Percentiles rank a stretch among this genome's conserved stretches.
Conservation (phyloP, 2,329 filamentous ascomycete genomes). For the Atkinsonella hypoxylon region DNA sequence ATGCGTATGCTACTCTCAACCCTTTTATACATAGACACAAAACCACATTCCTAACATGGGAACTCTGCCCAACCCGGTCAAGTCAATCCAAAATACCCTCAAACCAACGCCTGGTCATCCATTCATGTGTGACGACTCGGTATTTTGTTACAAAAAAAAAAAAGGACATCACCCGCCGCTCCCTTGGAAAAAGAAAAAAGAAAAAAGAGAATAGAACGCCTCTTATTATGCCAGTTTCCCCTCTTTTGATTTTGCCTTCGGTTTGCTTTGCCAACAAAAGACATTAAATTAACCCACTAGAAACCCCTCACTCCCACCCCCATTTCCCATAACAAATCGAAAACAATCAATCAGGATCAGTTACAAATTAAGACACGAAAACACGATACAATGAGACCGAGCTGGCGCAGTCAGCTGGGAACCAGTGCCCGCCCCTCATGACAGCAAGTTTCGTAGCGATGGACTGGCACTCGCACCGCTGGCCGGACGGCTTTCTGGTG, state of each 20-base stretch:
- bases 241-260: neutral
- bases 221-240: slow-evolving; percentile 1
- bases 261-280: neutral
- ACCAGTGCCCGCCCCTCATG: slow-evolving; percentile 24
- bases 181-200: too few species aligned
- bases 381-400: neutral
- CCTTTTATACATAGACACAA: neutral
- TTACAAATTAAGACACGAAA: neutral
- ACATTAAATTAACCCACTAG: neutral
- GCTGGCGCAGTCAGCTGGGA: neutral
- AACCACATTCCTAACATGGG: neutral
- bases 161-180: too few species aligned
- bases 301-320: neutral
- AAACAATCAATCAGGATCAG: neutral
- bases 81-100: slow-evolving; percentile 5
- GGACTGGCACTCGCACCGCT: slow-evolving; percentile 68
- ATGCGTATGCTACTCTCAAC: too few species aligned
- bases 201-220: slow-evolving; percentile 2
- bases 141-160: neutral
- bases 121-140: neutral
- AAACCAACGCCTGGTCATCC: neutral
- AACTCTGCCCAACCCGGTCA: neutral
- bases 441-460: slow-evolving; percentile 62
- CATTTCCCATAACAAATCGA: neutral
- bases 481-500: slow-evolving; percentile 32